phyloP scores from a whole-genome alignment of 2,329 filamentous ascomycete genomes.

The Thielaviopsis euricoi region DNA sequence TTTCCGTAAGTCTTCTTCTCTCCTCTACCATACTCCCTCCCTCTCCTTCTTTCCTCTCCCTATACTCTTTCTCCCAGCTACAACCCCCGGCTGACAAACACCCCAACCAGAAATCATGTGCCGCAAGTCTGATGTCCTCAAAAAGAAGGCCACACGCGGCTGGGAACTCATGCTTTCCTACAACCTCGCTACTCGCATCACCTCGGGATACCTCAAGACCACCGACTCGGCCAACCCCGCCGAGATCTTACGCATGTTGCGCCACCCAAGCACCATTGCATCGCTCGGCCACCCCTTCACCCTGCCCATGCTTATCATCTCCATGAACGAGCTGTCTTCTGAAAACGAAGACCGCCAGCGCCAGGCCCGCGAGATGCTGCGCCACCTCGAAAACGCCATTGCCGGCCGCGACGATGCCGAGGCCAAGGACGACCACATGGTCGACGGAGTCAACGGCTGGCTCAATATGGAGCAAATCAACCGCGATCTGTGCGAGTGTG shows the following conservation, averaged over 20 bases:
- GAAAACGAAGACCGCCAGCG: constrained; percentile 45
- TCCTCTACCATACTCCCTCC: too few relatives aligned
- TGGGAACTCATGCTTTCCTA: constrained; percentile 49
- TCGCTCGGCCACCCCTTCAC: constrained; percentile 41
- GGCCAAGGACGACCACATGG: constrained; percentile 36
- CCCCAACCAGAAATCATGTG: constrained; percentile 37
- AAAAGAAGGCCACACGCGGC: constrained; percentile 45
- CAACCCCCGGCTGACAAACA: not conserved
- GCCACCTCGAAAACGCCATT: constrained; percentile 43
- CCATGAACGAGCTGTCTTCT: constrained; percentile 39
- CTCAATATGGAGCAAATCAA: constrained; percentile 44
- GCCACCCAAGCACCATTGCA: constrained; percentile 24
- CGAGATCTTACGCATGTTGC: constrained; percentile 25
- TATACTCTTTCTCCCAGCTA: not conserved
- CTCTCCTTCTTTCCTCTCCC: not conserved
- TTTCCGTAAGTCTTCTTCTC: constrained; percentile 29
- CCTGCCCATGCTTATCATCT: constrained; percentile 40
- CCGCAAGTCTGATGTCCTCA: constrained; percentile 49
- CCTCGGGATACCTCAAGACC: constrained; percentile 45
- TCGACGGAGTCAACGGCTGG: constrained; percentile 22
- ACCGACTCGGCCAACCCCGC: constrained; percentile 30
- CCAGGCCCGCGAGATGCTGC: constrained; percentile 44
- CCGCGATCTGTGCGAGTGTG: constrained; percentile 45
- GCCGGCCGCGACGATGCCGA: constrained; percentile 44
- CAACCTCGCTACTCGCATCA: constrained; percentile 35